Base-by-base conservation (phyloP, 306 rosid species). In the Rosa persica region DNA sequence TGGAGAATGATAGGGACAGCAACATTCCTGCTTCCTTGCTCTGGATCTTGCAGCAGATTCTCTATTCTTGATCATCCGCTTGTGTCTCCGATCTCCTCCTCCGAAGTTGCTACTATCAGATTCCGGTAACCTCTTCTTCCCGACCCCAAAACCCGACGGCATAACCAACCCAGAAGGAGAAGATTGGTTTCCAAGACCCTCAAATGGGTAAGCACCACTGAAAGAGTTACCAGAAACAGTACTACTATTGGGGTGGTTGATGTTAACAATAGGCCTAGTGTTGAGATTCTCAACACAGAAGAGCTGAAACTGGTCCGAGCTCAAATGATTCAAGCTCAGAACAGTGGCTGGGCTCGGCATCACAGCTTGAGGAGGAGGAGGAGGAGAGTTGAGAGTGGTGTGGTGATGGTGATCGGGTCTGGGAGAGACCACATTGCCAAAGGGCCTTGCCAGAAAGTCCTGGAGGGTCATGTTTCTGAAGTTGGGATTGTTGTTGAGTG, bases 31-130 rank as follows among this genome's bases (percentile, higher is more conserved):
- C 55, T 90, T 95, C 80, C 99, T 77, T 25, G 99, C 98, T 19
- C 99, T 78, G 16, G 99, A 95, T 54, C 99, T 89, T 11, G 99
- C 93, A 30, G 99, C 99, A 6, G 99, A 93, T 70, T 95, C 98
- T 3, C 99, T 83, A 67, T 95, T 95, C 88, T 93, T 95, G 71
- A 95, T 91, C 98, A 93, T 89, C 4, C 99, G 89, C 77, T 91
- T 95, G 19, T 89, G 88, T 22, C 93, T 79, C 19, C 91, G 57
- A 51, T 78, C 84, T 1, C 88, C 87, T 0, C 79, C 86, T 0
- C 80, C 60, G 70, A 20, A 42, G 57, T 47, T 4, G 25, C 36
- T 2, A 19, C 40, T 11, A 71, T 79, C 76, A 57, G 80, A 72
- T 23, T 90, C 87, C 8, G 81, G 57, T 5, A 80, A 73, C 48